Conservation (phyloP, 805 yeast genomes). For the Starmerella cellae region DNA sequence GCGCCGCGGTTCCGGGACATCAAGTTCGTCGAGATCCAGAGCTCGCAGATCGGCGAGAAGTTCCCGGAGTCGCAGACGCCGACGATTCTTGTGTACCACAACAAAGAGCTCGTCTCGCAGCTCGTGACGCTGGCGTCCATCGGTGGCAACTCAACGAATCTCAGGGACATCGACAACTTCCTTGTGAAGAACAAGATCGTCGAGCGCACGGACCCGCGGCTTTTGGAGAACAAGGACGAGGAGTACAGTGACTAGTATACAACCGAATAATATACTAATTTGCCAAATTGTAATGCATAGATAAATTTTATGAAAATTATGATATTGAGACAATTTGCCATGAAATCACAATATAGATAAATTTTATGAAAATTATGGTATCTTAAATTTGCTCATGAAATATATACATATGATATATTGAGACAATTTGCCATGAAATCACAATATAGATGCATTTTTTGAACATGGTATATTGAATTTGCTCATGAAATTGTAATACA, state of each 20-base stretch:
- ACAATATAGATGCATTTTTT: too few relatives aligned
- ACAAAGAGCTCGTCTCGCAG: constrained; percentile 69
- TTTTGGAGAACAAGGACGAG: constrained; percentile 35
- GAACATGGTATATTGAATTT: too few relatives aligned
- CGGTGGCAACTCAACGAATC: constrained; percentile 68
- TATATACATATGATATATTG: too few relatives aligned
- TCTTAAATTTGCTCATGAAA: too few relatives aligned
- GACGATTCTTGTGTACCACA: constrained; percentile 67
- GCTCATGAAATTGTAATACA: too few relatives aligned
- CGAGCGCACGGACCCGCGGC: constrained; percentile 50
- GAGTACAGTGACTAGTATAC: constrained; percentile 1
- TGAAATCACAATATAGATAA: too few relatives aligned
- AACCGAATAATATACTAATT: too few relatives aligned
- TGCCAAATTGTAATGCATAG: too few relatives aligned
- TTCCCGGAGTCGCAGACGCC: constrained; percentile 89
- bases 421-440: too few relatives aligned
- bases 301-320: too few relatives aligned
- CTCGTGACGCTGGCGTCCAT: constrained; percentile 63
- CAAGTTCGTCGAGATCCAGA: constrained; percentile 88
- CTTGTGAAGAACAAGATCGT: constrained; percentile 58
- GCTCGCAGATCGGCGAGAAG: constrained; percentile 76
- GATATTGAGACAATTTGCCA: too few relatives aligned
- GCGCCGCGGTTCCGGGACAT: constrained; percentile 66
- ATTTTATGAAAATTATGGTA: too few relatives aligned
- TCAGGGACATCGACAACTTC: constrained; percentile 59